Conservation (phyloP, 805 yeast species). For the Nakazawaea anatomiae region DNA sequence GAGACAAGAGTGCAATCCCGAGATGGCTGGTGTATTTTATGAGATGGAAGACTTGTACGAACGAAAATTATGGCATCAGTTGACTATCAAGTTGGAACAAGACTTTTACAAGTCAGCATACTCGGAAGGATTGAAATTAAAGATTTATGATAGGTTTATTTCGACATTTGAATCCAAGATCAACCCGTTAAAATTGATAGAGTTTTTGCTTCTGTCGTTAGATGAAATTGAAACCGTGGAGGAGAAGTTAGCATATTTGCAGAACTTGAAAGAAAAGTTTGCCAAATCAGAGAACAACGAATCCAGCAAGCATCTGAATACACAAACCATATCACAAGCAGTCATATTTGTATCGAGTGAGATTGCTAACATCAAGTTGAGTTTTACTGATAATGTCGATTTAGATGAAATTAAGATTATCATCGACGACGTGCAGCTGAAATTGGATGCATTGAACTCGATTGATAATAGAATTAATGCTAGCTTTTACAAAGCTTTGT, state of each 20-base stretch:
- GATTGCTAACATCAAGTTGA: slow-evolving; percentile 64
- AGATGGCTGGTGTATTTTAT: slow-evolving; percentile 54
- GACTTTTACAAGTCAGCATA: slow-evolving; percentile 54
- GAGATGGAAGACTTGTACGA: slow-evolving; percentile 81
- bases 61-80: slow-evolving; percentile 91
- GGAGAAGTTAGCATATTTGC: slow-evolving; percentile 48
- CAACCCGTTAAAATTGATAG: slow-evolving; percentile 74
- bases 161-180: slow-evolving; percentile 60
- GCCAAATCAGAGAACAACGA: slow-evolving; percentile 31
- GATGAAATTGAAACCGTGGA: slow-evolving; percentile 32
- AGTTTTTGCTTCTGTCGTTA: slow-evolving; percentile 57
- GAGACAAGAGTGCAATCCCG: slow-evolving; percentile 61
- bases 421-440: slow-evolving; percentile 53
- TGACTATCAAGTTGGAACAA: slow-evolving; percentile 58
- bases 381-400: slow-evolving; percentile 18
- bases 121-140: slow-evolving; percentile 50
- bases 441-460: slow-evolving; percentile 52
- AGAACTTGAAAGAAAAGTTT: slow-evolving; percentile 31
- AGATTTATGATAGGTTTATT: slow-evolving; percentile 68
- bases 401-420: slow-evolving; percentile 58
- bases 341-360: slow-evolving; percentile 57
- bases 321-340: slow-evolving; percentile 40
- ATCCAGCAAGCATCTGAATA: slow-evolving; percentile 25
- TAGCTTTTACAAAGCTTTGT: slow-evolving; percentile 74
- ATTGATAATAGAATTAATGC: slow-evolving; percentile 66